These are phyloP conservation scores for Pestalotiopsis sp. DNA, from an alignment of 2,329 filamentous ascomycete genomes.

Conservation along the genomic window DNA sequence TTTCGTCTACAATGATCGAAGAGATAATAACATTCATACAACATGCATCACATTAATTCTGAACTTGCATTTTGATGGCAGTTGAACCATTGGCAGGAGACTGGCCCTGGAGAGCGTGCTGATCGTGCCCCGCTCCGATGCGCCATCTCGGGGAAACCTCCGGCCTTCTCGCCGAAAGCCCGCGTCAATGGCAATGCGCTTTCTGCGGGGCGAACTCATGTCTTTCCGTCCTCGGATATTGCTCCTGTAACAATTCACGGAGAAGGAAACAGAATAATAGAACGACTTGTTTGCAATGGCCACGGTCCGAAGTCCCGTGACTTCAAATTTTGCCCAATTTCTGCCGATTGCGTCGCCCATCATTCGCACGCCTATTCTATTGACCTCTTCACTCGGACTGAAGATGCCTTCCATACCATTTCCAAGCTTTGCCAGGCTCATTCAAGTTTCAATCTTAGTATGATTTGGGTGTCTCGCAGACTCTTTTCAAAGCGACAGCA, in stretches of 20 bases:
- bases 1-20: not conserved
- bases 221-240: not conserved
- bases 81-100: not conserved
- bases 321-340: too few relatives aligned
- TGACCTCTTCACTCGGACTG: too few relatives aligned
- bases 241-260: not conserved
- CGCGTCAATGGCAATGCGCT: not conserved
- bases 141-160: conserved; percentile 11
- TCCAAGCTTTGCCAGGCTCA: too few relatives aligned
- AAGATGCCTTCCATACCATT: too few relatives aligned
- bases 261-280: too few relatives aligned
- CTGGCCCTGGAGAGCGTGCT: not conserved
- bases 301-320: too few relatives aligned
- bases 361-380: too few relatives aligned
- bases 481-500: too few relatives aligned
- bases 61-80: not conserved
- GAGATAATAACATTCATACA: not conserved
- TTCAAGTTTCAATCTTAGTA: too few relatives aligned
- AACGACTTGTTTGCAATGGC: too few relatives aligned
- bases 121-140: conserved; percentile 4
- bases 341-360: too few relatives aligned
- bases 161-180: not conserved
- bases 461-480: too few relatives aligned
- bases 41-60: not conserved
- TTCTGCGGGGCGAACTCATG: not conserved